phyloP scores from a whole-genome alignment of 129 eudicot species.

The Flaveria ramosissima region DNA sequence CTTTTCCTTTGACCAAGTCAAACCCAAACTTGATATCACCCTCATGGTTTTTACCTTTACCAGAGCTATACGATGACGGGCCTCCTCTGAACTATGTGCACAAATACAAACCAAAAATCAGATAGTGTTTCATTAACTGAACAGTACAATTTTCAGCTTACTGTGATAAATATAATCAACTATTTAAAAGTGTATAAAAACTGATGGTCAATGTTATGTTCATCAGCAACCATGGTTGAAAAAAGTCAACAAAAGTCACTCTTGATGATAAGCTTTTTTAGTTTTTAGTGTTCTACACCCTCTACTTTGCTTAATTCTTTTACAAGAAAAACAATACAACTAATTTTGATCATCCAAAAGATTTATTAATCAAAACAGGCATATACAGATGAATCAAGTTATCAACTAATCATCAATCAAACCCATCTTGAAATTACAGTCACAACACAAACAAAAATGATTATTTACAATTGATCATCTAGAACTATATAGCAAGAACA shows the following conservation, averaged over 20 bases:
- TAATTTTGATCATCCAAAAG: not conserved
- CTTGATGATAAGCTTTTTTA: not conserved
- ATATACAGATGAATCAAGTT: not conserved
- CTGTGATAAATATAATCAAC: not conserved
- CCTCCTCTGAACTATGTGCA: slow-evolving; percentile 43
- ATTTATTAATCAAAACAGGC: slow-evolving; percentile 14
- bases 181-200: not conserved
- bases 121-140: not conserved
- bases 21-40: slow-evolving; percentile 58
- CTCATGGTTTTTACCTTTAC: slow-evolving; percentile 60
- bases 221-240: not conserved
- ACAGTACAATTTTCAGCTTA: not conserved
- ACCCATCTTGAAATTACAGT: not conserved
- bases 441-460: not conserved
- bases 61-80: slow-evolving; percentile 47
- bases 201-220: not conserved
- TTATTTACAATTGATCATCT: slow-evolving; percentile 20
- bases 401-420: slow-evolving; percentile 10
- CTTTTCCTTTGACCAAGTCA: slow-evolving; percentile 72
- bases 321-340: too few relatives aligned
- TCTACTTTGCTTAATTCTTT: not conserved
- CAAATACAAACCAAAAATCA: slow-evolving; percentile 9
- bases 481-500: slow-evolving; percentile 19
- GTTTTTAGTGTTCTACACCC: slow-evolving; percentile 2
- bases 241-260: slow-evolving; percentile 23